Conservation (phyloP, 164 flowering plant species). For the Vitis rupestris region DNA sequence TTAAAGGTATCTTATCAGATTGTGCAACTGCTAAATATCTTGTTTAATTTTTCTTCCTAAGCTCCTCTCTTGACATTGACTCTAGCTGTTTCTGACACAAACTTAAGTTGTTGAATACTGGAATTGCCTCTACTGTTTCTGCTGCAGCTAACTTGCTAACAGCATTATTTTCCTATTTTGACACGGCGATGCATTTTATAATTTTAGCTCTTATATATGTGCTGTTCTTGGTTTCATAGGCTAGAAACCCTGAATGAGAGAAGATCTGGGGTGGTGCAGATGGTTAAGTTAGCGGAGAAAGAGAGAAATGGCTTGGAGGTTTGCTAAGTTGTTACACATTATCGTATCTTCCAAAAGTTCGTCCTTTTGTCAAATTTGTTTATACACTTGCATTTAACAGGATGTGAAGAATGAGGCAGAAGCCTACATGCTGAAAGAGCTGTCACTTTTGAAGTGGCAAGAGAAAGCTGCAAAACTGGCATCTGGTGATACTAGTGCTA, state of each 20-base stretch:
- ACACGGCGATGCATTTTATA: neutral
- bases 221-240: constrained; percentile 31
- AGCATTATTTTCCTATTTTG: neutral
- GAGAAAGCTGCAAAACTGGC: constrained; percentile 86
- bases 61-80: too few species aligned
- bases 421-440: constrained; percentile 86
- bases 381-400: constrained; percentile 30
- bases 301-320: constrained; percentile 95
- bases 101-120: neutral
- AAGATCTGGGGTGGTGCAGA: constrained; percentile 90
- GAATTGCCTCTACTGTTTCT: neutral
- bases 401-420: constrained; percentile 95
- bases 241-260: constrained; percentile 83
- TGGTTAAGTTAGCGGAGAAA: constrained; percentile 97
- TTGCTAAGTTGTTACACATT: constrained; percentile 7
- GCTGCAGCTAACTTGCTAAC: neutral
- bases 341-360: neutral
- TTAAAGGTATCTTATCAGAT: too few species aligned
- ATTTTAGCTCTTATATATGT: neutral
- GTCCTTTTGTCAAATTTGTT: neutral
- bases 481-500: constrained; percentile 53
- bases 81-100: too few species aligned
- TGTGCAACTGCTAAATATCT: too few species aligned
- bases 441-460: constrained; percentile 85
- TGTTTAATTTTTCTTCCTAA: too few species aligned